Percentiles rank a stretch among this genome's conserved stretches.
These are phyloP conservation scores for Daldinia childiae DNA, from an alignment of 495 filamentous ascomycete genomes.

Conservation along the genomic window DNA sequence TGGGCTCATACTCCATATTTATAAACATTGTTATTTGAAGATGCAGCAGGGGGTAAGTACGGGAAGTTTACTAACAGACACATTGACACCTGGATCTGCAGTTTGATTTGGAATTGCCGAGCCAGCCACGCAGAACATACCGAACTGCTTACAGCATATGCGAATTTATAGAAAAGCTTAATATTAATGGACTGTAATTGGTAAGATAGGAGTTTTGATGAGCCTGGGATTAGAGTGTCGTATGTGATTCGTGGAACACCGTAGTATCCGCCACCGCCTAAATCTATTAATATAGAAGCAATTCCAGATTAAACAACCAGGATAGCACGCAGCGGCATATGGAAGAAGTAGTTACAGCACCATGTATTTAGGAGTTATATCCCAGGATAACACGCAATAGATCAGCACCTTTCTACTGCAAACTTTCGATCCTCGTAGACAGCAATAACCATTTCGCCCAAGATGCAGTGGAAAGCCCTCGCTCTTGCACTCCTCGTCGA, in stretches of 20 bases:
- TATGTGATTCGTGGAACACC: constrained; percentile 35
- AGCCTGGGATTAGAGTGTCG: constrained; percentile 17
- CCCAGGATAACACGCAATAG: constrained; percentile 26
- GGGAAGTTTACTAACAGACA: not conserved
- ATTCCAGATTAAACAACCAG: constrained; percentile 43
- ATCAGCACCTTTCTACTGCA: constrained; percentile 16
- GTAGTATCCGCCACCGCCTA: constrained; percentile 44
- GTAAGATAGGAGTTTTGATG: constrained; percentile 25
- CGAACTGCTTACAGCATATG: constrained; percentile 4
- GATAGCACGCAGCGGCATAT: constrained; percentile 44
- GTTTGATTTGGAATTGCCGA: constrained; percentile 23
- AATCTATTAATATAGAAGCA: constrained; percentile 48
- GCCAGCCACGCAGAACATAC: constrained; percentile 16
- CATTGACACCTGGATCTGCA: not conserved
- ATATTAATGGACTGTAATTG: constrained; percentile 23
- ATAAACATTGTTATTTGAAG: not conserved
- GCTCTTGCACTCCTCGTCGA: constrained; percentile 47
- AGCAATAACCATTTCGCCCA: constrained; percentile 36
- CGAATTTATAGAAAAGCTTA: constrained; percentile 12
- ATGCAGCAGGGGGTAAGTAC: not conserved
- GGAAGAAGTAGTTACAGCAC: constrained; percentile 5
- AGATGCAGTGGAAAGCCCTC: constrained; percentile 53
- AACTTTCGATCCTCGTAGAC: constrained; percentile 32
- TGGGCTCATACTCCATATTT: not conserved
- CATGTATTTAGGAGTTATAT: constrained; percentile 37